phyloP scores from a whole-genome alignment of 768 basidiomycete genomes.

The Calocera viscosa region DNA sequence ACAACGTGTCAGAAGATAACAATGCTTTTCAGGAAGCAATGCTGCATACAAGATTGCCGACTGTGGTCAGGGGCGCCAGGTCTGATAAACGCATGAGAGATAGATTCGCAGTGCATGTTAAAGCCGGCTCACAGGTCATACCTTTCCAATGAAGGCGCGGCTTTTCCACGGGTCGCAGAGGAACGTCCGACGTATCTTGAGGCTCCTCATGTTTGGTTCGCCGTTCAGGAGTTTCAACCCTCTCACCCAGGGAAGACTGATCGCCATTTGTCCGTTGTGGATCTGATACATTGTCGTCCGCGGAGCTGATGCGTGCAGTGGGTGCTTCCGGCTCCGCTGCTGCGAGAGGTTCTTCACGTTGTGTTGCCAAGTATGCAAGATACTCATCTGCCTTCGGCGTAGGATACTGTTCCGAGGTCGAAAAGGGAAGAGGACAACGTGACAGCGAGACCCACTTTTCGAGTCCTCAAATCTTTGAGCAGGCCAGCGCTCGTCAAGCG shows the following conservation, averaged over 20 bases:
- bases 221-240: conserved; percentile 18
- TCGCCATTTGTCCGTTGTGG: conserved; percentile 14
- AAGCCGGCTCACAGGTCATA: conserved; percentile 57
- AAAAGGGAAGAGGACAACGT: too few species aligned
- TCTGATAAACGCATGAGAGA: conserved; percentile 29
- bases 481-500: conserved; percentile 41
- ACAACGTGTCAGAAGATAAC: not conserved
- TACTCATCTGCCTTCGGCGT: conserved; percentile 53
- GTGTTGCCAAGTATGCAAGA: conserved; percentile 35
- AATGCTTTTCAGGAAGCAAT: conserved; percentile 6
- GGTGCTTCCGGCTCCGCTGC: conserved; percentile 8
- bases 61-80: conserved; percentile 79
- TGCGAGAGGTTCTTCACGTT: conserved; percentile 22
- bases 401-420: conserved; percentile 39
- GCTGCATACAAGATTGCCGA: conserved; percentile 68
- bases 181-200: conserved; percentile 54
- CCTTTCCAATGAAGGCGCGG: conserved; percentile 74
- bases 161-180: conserved; percentile 65
- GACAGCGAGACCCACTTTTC: conserved; percentile 63
- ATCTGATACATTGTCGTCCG: conserved; percentile 7
- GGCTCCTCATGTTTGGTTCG: conserved; percentile 21
- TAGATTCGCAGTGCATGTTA: conserved; percentile 25
- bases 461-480: conserved; percentile 49
- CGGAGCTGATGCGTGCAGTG: conserved; percentile 14
- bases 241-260: not conserved